A percentile compares a stretch with the other conserved stretches of the same genome.
These are phyloP conservation scores for Pseudognaphalium luteoalbum DNA, from an alignment of 129 eudicot species.

Conservation along the genomic window DNA sequence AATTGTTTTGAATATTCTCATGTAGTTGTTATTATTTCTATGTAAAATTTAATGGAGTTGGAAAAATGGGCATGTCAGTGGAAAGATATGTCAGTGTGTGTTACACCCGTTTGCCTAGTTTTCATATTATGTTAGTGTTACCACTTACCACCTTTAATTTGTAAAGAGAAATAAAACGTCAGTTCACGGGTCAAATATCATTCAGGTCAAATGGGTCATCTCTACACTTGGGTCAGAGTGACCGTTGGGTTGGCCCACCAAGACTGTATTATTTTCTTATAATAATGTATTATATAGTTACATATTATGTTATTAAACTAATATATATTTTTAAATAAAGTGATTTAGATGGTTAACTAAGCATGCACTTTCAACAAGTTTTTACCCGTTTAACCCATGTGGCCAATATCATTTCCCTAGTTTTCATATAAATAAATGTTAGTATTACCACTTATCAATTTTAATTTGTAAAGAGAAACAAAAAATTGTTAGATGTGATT, in stretches of 20 bases:
- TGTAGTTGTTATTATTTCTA: neutral
- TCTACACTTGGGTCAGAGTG: neutral
- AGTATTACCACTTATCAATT: neutral
- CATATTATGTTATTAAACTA: too few species aligned
- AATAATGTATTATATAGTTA: neutral
- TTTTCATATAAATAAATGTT: neutral
- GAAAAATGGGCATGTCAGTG: neutral
- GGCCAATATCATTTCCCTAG: neutral
- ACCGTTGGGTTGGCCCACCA: neutral
- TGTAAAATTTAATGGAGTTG: neutral
- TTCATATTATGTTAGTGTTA: too few species aligned
- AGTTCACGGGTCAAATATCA: neutral
- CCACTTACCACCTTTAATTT: too few species aligned
- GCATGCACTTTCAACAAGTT: too few species aligned
- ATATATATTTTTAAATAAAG: too few species aligned
- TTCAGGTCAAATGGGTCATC: neutral
- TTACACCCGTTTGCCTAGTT: too few species aligned
- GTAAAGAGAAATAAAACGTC: too few species aligned
- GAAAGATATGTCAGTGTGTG: too few species aligned
- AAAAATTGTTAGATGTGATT: neutral
- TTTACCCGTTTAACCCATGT: neutral
- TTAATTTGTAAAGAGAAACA: neutral
- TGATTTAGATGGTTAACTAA: too few species aligned
- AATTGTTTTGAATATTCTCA: neutral
- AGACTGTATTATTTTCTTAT: neutral